Conservation (phyloP, 495 filamentous ascomycete species). For the Chaetomium tenue region DNA sequence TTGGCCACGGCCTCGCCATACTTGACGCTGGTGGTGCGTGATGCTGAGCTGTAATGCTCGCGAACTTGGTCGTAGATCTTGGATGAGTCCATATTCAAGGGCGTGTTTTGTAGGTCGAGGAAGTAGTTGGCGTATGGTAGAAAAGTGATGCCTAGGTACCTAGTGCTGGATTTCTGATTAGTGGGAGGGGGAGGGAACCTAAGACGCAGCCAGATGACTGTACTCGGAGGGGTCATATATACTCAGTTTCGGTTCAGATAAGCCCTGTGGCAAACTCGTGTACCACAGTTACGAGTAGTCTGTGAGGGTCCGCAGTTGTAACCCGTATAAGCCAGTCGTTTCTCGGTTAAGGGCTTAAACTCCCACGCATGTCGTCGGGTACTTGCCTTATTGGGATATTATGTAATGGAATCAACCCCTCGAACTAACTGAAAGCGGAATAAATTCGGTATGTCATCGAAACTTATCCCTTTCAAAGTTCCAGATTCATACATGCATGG, state of each 20-base stretch:
- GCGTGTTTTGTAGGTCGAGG: too few relatives aligned
- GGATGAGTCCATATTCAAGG: constrained; percentile 17
- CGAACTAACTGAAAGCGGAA: constrained; percentile 13
- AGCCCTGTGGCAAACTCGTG: too few relatives aligned
- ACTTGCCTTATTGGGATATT: constrained; percentile 15
- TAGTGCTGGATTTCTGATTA: not conserved
- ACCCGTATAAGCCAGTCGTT: too few relatives aligned
- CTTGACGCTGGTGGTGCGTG: constrained; percentile 29
- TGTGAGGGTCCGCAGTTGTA: too few relatives aligned
- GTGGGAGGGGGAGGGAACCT: not conserved
- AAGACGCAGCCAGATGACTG: too few relatives aligned
- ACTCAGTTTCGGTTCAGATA: too few relatives aligned
- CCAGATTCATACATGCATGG: too few relatives aligned
- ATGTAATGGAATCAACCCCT: not conserved
- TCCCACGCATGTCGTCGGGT: constrained; percentile 11
- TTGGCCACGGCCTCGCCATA: constrained; percentile 49
- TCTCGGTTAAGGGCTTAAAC: too few relatives aligned
- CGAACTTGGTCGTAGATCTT: constrained; percentile 41
- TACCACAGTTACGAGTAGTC: too few relatives aligned
- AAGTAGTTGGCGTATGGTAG: too few relatives aligned
- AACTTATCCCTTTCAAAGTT: not conserved
- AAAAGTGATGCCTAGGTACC: too few relatives aligned
- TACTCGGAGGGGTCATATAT: too few relatives aligned
- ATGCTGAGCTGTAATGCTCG: constrained; percentile 43
- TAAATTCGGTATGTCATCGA: constrained; percentile 23